Conservation (phyloP, 2,329 filamentous ascomycete species). For the Talaromyces sp. region DNA sequence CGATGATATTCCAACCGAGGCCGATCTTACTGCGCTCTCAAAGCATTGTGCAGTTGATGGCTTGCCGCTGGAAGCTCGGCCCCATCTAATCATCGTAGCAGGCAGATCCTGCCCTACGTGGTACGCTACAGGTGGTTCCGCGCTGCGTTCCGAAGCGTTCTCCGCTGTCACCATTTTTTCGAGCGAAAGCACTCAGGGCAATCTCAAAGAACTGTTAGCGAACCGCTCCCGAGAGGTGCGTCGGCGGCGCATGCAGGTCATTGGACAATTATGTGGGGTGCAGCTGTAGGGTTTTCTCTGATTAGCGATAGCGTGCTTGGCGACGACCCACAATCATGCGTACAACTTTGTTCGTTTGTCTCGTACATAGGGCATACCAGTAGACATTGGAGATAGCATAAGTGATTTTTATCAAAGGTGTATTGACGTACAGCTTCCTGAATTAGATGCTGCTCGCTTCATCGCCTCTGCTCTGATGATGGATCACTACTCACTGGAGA, state of each 20-base stretch:
- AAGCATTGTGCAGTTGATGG: neutral
- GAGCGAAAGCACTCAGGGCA: neutral
- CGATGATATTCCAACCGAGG: neutral
- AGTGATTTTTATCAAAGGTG: neutral
- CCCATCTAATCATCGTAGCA: neutral
- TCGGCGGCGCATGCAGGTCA: neutral
- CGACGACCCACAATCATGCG: neutral
- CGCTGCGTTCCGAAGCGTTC: neutral
- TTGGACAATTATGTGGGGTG: neutral
- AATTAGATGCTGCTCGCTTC: neutral
- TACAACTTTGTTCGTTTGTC: constrained; percentile 1
- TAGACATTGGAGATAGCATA: neutral
- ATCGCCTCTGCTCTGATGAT: constrained; percentile 22
- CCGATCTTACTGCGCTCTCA: neutral
- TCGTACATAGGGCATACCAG: neutral
- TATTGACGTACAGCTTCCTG: neutral
- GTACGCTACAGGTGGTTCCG: neutral
- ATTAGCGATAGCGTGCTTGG: neutral
- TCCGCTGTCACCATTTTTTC: neutral
- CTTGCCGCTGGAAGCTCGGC: neutral
- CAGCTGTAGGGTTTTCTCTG: neutral
- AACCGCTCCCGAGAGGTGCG: neutral
- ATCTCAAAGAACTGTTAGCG: neutral
- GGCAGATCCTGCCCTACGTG: neutral
- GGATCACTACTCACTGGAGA: constrained; percentile 25